Percentiles rank a stretch among this genome's conserved stretches.
Conservation (phyloP, 2,329 filamentous ascomycete species). For the Curvularia sp. region DNA sequence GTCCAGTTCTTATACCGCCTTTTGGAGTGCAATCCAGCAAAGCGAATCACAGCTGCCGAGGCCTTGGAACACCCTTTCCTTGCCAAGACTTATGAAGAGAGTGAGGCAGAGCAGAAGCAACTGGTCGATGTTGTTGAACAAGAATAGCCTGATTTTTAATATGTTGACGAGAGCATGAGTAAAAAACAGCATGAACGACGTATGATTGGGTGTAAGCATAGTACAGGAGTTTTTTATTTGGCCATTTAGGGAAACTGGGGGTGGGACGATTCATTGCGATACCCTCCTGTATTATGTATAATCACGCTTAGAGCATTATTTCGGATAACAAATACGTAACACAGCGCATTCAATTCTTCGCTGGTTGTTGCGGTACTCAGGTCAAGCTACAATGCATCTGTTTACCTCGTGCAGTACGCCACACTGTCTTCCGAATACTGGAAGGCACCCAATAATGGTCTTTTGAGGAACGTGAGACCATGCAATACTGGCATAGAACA, state of each 20-base stretch:
- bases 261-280: slow-evolving; percentile 38
- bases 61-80: slow-evolving; percentile 78
- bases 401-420: no score
- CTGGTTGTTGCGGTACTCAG: not conserved
- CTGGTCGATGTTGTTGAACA: slow-evolving; percentile 36
- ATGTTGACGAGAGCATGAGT: slow-evolving; percentile 24
- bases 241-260: slow-evolving; percentile 25
- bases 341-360: not conserved
- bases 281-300: slow-evolving; percentile 30
- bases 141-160: slow-evolving; percentile 22
- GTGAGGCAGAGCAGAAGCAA: slow-evolving; percentile 45
- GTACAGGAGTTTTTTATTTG: slow-evolving; percentile 39
- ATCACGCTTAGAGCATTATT: slow-evolving; percentile 3
- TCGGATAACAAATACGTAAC: not conserved
- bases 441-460: no score
- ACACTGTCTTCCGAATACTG: no score
- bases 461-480: no score
- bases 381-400: no score
- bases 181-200: slow-evolving; percentile 34
- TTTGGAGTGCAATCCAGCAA: slow-evolving; percentile 77
- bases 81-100: slow-evolving; percentile 39
- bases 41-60: slow-evolving; percentile 76
- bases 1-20: slow-evolving; percentile 74
- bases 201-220: slow-evolving; percentile 30
- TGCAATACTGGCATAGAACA: no score